Base-by-base conservation (phyloP, 2,329 filamentous ascomycete species). In the Diaporthe velutina region DNA sequence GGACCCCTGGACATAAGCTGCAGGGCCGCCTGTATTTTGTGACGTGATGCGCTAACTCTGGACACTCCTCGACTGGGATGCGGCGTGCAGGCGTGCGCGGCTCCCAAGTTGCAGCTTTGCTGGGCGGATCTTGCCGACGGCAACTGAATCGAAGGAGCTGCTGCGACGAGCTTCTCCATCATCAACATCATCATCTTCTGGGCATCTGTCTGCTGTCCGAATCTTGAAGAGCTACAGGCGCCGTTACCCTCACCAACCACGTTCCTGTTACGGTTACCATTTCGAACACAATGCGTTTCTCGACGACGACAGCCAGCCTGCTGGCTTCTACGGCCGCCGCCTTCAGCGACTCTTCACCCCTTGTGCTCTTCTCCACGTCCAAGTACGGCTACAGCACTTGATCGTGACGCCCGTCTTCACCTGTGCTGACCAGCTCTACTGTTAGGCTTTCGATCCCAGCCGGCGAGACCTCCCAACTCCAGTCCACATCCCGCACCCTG, bases 281-380 rank as follows among this genome's bases (percentile, higher is more conserved):
- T n/a, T 38, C 8, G 67, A 38, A 73, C 78, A 85, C 79, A 77
- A 93, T 92, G 91, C 90, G 88, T 86, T 81, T 88, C 80, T 88
- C 88, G 73, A 82, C 85, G 81, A 80, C 88, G 80, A 83, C 86
- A 75, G 83, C 87, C 78, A 81, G 90, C 68, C 84, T 90, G 80
- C 88, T 88, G 79, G 87, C 90, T 78, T 88, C 90, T 75, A 87
- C 88, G 33, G 91, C 89, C 58, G 86, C 91, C 76, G 96, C 95
- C 35, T 97, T 98, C 83, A 92, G 91, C 77, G 93, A 98, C 84
- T 95, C 96, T 2, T 96, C 95, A 72, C 96, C 97, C 25, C 97
- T 98, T 84, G 90, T 98, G 82, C 86, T 98, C 78, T 93, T 97
- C 83, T 98, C 96, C 42, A 96, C 93, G 60, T 90, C 93, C 77